phyloP scores from a whole-genome alignment of 495 filamentous ascomycete genomes.

The Physcia stellaris region DNA sequence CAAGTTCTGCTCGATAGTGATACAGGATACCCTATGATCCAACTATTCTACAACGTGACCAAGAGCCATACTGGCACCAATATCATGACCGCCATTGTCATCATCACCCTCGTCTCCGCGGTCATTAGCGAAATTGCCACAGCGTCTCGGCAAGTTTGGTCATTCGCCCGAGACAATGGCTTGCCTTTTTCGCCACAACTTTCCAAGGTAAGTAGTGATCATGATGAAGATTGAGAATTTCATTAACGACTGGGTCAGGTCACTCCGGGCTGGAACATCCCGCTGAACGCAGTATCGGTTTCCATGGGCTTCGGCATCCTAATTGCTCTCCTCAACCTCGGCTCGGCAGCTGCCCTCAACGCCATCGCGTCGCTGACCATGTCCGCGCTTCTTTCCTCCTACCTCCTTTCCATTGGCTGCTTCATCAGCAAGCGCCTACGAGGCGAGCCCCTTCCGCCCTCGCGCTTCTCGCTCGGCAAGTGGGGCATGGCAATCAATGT shows the following conservation, averaged over 20 bases:
- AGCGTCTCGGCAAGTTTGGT: slow-evolving; percentile 39
- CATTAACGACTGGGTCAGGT: slow-evolving; percentile 20
- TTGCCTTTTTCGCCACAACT: slow-evolving; percentile 39
- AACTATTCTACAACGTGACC: slow-evolving; percentile 38
- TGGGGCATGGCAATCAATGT: slow-evolving; percentile 22
- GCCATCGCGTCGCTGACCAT: slow-evolving; percentile 19
- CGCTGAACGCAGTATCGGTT: slow-evolving; percentile 27
- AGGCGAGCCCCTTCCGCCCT: slow-evolving; percentile 17
- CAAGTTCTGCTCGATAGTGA: slow-evolving; percentile 11
- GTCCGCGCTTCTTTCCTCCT: slow-evolving; percentile 20
- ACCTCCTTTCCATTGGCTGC: slow-evolving; percentile 24
- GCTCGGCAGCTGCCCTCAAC: slow-evolving; percentile 23
- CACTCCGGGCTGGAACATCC: slow-evolving; percentile 35
- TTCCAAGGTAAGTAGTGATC: slow-evolving; percentile 25
- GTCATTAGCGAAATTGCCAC: slow-evolving; percentile 38
- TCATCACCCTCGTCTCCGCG: slow-evolving; percentile 30
- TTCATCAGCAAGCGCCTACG: slow-evolving; percentile 17
- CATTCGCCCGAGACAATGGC: slow-evolving; percentile 40
- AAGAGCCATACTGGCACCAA: slow-evolving; percentile 27
- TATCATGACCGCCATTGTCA: slow-evolving; percentile 33
- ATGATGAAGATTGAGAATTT: not conserved
- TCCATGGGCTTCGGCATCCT: slow-evolving; percentile 14
- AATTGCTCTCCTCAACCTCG: slow-evolving; percentile 25
- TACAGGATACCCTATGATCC: slow-evolving; percentile 34
- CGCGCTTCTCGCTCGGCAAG: slow-evolving; percentile 21